phyloP scores from a whole-genome alignment of 192 early-diverging fungal genomes.

The Linnemannia schmuckeri region DNA sequence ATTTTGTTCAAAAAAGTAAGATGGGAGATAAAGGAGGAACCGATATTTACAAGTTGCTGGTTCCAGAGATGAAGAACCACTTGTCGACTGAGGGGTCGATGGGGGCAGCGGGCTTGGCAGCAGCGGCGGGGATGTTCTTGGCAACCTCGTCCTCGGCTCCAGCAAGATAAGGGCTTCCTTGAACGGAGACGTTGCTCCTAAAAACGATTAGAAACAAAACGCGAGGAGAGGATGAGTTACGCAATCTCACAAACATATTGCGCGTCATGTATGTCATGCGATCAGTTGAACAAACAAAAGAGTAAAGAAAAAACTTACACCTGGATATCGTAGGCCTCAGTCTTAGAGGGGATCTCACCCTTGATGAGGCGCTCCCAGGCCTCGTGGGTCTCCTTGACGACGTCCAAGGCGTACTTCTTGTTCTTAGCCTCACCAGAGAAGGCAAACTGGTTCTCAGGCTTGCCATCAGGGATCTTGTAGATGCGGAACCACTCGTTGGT shows the following conservation, averaged over 20 bases:
- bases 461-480: conserved; percentile 99
- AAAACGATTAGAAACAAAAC: neutral
- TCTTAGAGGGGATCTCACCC: conserved; percentile 70
- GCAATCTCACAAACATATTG: neutral
- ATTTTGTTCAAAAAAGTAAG: conserved; percentile 5
- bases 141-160: conserved; percentile 67
- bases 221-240: neutral
- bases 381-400: conserved; percentile 94
- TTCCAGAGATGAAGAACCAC: conserved; percentile 98
- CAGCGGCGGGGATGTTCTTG: conserved; percentile 69
- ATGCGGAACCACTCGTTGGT: conserved; percentile 99
- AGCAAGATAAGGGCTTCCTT: conserved; percentile 81
- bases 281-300: conserved; percentile 1
- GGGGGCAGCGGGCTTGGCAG: conserved; percentile 69
- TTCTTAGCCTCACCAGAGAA: conserved; percentile 92
- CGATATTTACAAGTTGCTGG: conserved; percentile 65
- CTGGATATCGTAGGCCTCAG: conserved; percentile 81
- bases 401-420: conserved; percentile 90
- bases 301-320: conserved; percentile 62
- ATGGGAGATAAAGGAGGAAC: neutral
- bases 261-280: neutral
- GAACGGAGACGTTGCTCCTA: conserved; percentile 78
- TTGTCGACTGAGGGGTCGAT: conserved; percentile 95
- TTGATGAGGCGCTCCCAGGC: conserved; percentile 91
- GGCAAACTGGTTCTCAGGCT: conserved; percentile 99